These are phyloP conservation scores for Salix udensis DNA, from an alignment of 345 rosid species.

Conservation along the genomic window DNA sequence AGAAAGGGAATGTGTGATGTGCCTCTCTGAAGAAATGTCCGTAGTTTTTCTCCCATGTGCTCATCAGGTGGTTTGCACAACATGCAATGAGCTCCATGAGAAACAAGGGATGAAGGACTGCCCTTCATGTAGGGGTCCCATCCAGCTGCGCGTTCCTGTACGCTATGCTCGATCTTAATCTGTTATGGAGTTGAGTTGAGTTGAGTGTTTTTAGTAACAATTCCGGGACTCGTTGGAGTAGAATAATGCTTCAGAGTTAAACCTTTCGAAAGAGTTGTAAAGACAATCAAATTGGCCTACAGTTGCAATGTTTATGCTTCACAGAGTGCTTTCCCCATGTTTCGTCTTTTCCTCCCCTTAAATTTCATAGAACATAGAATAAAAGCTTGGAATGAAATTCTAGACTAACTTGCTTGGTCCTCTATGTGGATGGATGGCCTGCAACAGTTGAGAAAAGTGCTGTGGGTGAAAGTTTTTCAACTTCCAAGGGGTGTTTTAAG, in stretches of 20 bases:
- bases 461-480: background rate
- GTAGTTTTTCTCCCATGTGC: conserved; percentile 60
- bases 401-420: background rate
- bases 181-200: conserved; percentile 14
- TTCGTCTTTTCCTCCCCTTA: background rate
- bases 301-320: conserved; percentile 20
- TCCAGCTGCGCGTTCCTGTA: conserved; percentile 43
- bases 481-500: background rate
- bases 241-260: conserved; percentile 36
- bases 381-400: background rate
- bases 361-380: background rate
- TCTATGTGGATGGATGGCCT: background rate
- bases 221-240: conserved; percentile 30
- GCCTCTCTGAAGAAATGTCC: conserved; percentile 61
- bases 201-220: conserved; percentile 38
- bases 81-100: conserved; percentile 56
- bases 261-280: conserved; percentile 19
- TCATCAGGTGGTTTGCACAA: conserved; percentile 53
- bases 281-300: conserved; percentile 24
- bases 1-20: conserved; percentile 92
- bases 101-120: conserved; percentile 70
- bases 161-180: conserved; percentile 40
- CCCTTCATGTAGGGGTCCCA: conserved; percentile 55
- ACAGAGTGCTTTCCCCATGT: conserved; percentile 9
- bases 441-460: background rate